A percentile compares a stretch with the other conserved stretches of the same genome.
Conservation (phyloP, 768 basidiomycete genomes). For the Pulveroboletus sp. region DNA sequence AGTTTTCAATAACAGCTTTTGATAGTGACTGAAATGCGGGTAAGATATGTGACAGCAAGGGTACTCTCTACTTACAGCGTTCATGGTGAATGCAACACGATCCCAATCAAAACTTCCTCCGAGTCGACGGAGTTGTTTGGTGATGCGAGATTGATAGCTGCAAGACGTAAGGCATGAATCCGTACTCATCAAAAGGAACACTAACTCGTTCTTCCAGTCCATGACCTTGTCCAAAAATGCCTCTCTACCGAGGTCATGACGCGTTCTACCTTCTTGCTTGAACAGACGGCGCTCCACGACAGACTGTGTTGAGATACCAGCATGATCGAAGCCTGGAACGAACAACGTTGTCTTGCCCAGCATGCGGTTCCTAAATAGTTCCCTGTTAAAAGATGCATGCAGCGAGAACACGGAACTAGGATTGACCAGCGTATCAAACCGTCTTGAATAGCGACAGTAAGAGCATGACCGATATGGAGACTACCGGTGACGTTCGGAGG, state of each 20-base stretch:
- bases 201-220: constrained; percentile 97
- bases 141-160: constrained; percentile 92
- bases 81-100: constrained; percentile 93
- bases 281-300: constrained; percentile 92
- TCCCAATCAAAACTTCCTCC: constrained; percentile 96
- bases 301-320: constrained; percentile 96
- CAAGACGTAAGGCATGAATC: background rate
- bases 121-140: constrained; percentile 79
- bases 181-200: constrained; percentile 9
- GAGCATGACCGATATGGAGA: constrained; percentile 91
- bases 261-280: constrained; percentile 74
- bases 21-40: constrained; percentile 51
- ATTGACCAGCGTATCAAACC: constrained; percentile 79
- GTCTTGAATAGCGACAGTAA: constrained; percentile 92
- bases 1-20: constrained; percentile 86
- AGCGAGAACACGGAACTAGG: constrained; percentile 19
- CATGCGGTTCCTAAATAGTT: constrained; percentile 81
- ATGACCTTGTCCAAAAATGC: constrained; percentile 85
- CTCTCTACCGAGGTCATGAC: constrained; percentile 95
- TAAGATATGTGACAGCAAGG: background rate
- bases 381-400: background rate
- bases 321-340: constrained; percentile 95
- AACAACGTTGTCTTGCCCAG: constrained; percentile 85
- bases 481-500: constrained; percentile 97
- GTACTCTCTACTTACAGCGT: constrained; percentile 49